These are phyloP conservation scores for Plenodomus tracheiphilus DNA, from an alignment of 2,329 filamentous ascomycete genomes.

Conservation along the genomic window DNA sequence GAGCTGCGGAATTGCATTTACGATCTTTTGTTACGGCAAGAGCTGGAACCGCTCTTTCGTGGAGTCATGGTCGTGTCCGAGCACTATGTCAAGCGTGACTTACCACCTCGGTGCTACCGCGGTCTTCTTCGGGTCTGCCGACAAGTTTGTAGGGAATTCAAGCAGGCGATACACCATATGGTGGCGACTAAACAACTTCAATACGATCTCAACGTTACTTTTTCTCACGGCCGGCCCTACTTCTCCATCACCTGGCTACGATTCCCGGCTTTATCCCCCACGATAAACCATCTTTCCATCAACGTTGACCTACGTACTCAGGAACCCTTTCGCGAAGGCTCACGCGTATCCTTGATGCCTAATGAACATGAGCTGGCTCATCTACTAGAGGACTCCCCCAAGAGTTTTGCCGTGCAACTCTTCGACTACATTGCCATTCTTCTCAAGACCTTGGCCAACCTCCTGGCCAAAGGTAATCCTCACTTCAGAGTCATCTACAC, in stretches of 20 bases:
- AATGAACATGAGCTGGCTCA: conserved; percentile 29
- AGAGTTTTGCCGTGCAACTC: conserved; percentile 32
- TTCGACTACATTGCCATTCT: conserved; percentile 39
- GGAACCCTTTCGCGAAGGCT: conserved; percentile 23
- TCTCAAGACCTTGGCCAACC: conserved; percentile 30
- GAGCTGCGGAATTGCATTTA: conserved; percentile 36
- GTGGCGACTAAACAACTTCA: conserved; percentile 26
- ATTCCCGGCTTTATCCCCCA: conserved; percentile 32
- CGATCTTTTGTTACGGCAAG: conserved; percentile 27
- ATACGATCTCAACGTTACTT: conserved; percentile 33
- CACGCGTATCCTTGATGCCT: conserved; percentile 16
- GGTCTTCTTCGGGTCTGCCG: conserved; percentile 27
- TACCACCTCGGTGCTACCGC: conserved; percentile 34
- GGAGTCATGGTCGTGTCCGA: conserved; percentile 36
- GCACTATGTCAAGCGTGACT: conserved; percentile 29
- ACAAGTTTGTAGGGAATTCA: conserved; percentile 31
- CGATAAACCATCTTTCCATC: conserved; percentile 32
- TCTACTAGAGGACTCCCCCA: conserved; percentile 28
- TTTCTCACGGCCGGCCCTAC: conserved; percentile 40
- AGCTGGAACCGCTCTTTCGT: conserved; percentile 25
- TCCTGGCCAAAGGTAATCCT: conserved; percentile 23
- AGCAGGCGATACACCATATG: conserved; percentile 32
- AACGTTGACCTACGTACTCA: conserved; percentile 35
- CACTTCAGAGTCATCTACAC: conserved; percentile 29
- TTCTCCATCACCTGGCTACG: conserved; percentile 35